Evolutionary conservation across 306 rosid genomes (phyloP).

Genomic region (Inga leiocalycina): DNA sequence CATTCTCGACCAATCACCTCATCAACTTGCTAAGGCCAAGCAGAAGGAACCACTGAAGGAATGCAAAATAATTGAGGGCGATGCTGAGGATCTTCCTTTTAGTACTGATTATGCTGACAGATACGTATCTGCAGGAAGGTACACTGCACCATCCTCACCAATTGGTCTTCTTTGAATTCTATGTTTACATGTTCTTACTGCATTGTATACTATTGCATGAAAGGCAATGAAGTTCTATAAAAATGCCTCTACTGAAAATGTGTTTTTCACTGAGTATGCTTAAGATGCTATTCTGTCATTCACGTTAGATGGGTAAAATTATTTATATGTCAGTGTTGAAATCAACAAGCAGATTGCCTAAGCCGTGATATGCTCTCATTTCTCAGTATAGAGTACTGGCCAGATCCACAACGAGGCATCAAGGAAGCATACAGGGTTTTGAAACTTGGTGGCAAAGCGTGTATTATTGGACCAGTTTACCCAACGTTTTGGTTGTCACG

Average conservation of each 20-base stretch:
- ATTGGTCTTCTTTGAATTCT: not conserved
- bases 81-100: conserved; percentile 76
- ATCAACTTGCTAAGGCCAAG: conserved; percentile 74
- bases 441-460: conserved; percentile 71
- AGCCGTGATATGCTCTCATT: not conserved
- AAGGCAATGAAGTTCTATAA: not conserved
- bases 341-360: not conserved
- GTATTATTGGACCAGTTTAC: conserved; percentile 67
- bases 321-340: not conserved
- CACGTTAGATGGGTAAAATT: not conserved
- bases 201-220: not conserved
- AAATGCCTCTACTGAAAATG: not conserved
- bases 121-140: conserved; percentile 78
- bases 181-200: not conserved
- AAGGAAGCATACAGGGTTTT: conserved; percentile 72
- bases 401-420: conserved; percentile 81
- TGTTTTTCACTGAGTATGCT: not conserved
- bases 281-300: not conserved
- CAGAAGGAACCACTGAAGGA: conserved; percentile 71
- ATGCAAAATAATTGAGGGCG: conserved; percentile 70
- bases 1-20: conserved; percentile 73
- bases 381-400: conserved; percentile 72
- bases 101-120: conserved; percentile 69
- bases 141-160: conserved; percentile 4
- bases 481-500: conserved; percentile 74